These are phyloP conservation scores for Psilocybe sp. DNA, from an alignment of 768 basidiomycete genomes.

Conservation along the genomic window DNA sequence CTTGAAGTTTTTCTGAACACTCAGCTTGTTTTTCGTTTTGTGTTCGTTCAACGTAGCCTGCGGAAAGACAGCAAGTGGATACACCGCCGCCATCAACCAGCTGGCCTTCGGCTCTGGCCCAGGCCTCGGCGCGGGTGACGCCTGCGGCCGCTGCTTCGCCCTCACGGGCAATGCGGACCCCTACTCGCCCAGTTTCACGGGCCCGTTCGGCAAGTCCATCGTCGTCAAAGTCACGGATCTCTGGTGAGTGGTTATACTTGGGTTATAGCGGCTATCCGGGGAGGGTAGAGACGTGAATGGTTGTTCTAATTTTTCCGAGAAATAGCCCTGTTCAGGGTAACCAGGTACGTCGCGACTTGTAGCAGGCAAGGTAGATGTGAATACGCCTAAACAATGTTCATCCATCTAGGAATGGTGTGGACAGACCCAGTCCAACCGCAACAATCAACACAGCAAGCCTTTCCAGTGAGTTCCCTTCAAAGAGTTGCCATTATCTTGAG, in stretches of 20 bases:
- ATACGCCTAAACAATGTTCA: not conserved
- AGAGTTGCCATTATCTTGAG: too few species aligned
- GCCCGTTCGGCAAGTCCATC: constrained; percentile 47
- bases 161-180: constrained; percentile 50
- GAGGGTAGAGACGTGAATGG: too few species aligned
- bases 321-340: constrained; percentile 46
- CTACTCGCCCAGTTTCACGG: constrained; percentile 45
- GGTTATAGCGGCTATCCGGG: too few species aligned
- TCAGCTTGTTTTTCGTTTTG: too few species aligned
- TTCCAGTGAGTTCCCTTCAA: constrained; percentile 42
- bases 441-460: constrained; percentile 39
- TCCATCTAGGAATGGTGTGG: constrained; percentile 46
- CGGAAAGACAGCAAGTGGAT: constrained; percentile 46
- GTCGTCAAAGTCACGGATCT: constrained; percentile 51
- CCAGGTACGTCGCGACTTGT: constrained; percentile 22
- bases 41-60: constrained; percentile 35
- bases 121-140: constrained; percentile 52
- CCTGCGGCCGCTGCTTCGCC: constrained; percentile 60
- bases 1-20: not conserved
- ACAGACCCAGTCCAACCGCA: constrained; percentile 38
- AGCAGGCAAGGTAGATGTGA: not conserved
- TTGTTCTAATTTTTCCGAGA: not conserved
- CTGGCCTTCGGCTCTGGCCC: constrained; percentile 51
- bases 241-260: constrained; percentile 24
- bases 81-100: constrained; percentile 56